Evolutionary conservation across 2,329 filamentous ascomycete species (phyloP), one percentile per base, ranked within the genome.

Genomic region (Onygenales sp.): DNA sequence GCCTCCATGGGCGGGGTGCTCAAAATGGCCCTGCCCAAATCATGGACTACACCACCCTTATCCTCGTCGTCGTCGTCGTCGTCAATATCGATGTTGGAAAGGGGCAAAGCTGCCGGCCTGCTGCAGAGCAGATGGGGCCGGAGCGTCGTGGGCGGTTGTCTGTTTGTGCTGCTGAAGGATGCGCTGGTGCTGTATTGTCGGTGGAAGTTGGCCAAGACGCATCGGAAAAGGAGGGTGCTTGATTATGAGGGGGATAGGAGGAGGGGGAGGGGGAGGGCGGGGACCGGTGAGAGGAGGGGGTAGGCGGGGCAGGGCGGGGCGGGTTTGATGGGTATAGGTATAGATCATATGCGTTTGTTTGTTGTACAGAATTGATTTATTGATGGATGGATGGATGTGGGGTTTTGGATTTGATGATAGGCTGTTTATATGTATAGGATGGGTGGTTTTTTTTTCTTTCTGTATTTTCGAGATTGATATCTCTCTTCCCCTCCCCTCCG

Each of bases 111-210:
- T 27, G 80, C 81, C 0, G 85, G 87, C 0, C 75, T 97, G 31
- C 69, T 98, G 35, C 87, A 93, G 64, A 82, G 87, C 60, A 83
- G 85, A 55, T 97, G 93, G 89, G 93, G 90, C 1, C 79, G 93
- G 53, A 96, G 88, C 63, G 75, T 98, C 2, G 79, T 93, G 1
- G 93, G 93, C 1, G 93, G 93, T 0, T 93, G 89, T 65, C 72
- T 95, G 17, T 95, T 92, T 63, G 84, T 97, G 13, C 84, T 95
- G 8, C 69, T 95, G 51, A 93, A 92, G 68, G 83, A 85, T 66
- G 79, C 78, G 6, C 61, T 85, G 36, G 71, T 82, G 60, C 69
- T 85, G 2, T 85, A 85, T 61, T 82, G 72, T 49, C 69, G 74
- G 54, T 77, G 74, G 70, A 74, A 71, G 56, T 58, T 75, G 44